Evolutionary conservation across 306 rosid genomes (phyloP).

Genomic region (Corylus heterophylla): DNA sequence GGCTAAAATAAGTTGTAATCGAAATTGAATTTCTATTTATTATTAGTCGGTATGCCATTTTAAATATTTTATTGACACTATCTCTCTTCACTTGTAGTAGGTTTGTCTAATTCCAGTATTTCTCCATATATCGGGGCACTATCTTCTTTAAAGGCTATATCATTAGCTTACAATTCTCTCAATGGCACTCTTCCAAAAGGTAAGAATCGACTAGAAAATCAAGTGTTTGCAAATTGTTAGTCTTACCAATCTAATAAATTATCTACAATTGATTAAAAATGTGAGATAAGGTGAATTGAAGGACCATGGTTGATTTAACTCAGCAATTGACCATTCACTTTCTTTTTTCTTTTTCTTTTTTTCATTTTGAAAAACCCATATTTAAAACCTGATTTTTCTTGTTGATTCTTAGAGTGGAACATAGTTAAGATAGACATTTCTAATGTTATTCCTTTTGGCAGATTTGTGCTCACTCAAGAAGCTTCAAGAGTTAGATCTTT

Average conservation of each 20-base stretch:
- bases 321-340: too few species aligned
- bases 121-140: neutral
- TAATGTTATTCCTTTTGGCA: neutral
- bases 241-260: too few species aligned
- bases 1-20: too few species aligned
- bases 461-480: conserved; percentile 12
- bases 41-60: too few species aligned
- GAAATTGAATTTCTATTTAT: too few species aligned
- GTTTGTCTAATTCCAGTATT: neutral
- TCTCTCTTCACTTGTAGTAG: neutral
- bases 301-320: too few species aligned
- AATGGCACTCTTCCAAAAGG: conserved; percentile 10
- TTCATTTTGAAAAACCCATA: too few species aligned
- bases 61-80: neutral
- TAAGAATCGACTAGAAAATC: neutral
- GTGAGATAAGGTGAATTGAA: too few species aligned
- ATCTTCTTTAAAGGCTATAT: neutral
- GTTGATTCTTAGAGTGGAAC: too few species aligned
- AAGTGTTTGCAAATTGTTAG: neutral
- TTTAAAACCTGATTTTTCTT: too few species aligned
- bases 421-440: neutral
- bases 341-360: too few species aligned
- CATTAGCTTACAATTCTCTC: neutral
- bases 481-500: conserved; percentile 13
- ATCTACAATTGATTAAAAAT: too few species aligned